phyloP scores from a whole-genome alignment of 257 asterid species.

The Nicotiana otophora region DNA sequence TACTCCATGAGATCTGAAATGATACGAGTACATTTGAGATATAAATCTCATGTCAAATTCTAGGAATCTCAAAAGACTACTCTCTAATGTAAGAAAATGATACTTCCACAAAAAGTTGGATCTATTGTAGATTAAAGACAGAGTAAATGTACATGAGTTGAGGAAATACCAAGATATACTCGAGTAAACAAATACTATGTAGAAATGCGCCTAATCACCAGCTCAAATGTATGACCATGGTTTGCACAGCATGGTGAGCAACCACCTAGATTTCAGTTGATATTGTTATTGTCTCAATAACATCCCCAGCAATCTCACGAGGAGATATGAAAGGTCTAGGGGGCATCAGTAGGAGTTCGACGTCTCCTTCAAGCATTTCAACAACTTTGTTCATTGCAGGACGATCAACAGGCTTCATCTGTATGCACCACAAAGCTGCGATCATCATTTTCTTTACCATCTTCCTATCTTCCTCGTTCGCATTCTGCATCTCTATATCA shows the following conservation, averaged over 20 bases:
- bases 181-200: too few species aligned
- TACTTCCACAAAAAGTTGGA: too few species aligned
- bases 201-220: too few species aligned
- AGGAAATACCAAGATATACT: too few species aligned
- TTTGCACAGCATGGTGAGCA: not conserved
- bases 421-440: slow-evolving; percentile 51
- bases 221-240: not conserved
- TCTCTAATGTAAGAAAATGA: too few species aligned
- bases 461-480: slow-evolving; percentile 29
- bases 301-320: not conserved
- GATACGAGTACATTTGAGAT: not conserved
- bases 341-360: slow-evolving; percentile 28
- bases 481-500: slow-evolving; percentile 23
- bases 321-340: slow-evolving; percentile 30
- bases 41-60: not conserved
- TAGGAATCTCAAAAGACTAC: too few species aligned
- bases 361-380: slow-evolving; percentile 44
- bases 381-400: slow-evolving; percentile 44
- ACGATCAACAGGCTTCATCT: slow-evolving; percentile 38
- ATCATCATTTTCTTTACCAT: slow-evolving; percentile 42
- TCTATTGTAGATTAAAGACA: too few species aligned
- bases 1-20: not conserved
- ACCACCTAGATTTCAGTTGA: not conserved
- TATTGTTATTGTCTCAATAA: not conserved
- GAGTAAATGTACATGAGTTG: too few species aligned